phyloP scores from a whole-genome alignment of 108 stramenopile genomes.

The Cylindrotheca closterium region DNA sequence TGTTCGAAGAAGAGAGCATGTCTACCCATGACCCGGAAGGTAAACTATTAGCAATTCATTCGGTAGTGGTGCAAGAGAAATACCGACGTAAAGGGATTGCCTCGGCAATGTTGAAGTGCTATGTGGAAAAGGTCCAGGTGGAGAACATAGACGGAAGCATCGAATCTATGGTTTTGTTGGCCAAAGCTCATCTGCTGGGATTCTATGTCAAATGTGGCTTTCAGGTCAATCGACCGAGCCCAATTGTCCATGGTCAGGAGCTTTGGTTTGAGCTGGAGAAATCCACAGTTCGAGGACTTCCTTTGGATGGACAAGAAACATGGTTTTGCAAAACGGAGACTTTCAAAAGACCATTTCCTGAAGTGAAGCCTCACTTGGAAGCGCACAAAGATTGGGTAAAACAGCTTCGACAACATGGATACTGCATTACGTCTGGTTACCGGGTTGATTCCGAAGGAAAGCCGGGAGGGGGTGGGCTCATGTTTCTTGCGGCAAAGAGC shows the following conservation, averaged over 20 bases:
- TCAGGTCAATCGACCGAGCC: conserved; percentile 49
- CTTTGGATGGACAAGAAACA: conserved; percentile 29
- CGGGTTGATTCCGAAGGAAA: conserved; percentile 51
- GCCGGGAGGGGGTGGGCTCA: conserved; percentile 62
- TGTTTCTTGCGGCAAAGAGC: conserved; percentile 51
- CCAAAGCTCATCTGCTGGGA: conserved; percentile 66
- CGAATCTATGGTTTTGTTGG: conserved; percentile 47
- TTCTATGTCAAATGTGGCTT: conserved; percentile 82
- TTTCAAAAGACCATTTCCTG: conserved; percentile 44
- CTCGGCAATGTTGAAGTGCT: conserved; percentile 46
- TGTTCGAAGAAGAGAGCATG: conserved; percentile 69
- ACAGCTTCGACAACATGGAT: conserved; percentile 14
- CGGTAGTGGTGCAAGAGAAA: conserved; percentile 54
- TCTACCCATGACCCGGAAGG: conserved; percentile 62
- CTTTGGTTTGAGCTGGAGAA: conserved; percentile 76
- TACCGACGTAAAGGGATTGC: conserved; percentile 52
- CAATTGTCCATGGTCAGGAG: conserved; percentile 77
- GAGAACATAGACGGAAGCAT: conserved; percentile 25
- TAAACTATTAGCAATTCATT: conserved; percentile 75
- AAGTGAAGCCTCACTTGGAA: conserved; percentile 50
- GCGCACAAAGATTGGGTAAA: conserved; percentile 50
- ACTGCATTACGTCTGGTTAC: conserved; percentile 49
- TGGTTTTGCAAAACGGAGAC: conserved; percentile 67
- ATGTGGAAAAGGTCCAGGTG: conserved; percentile 33
- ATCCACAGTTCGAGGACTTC: conserved; percentile 1